phyloP scores from a whole-genome alignment of 441 rosid species.

The Syzygium malaccense region DNA sequence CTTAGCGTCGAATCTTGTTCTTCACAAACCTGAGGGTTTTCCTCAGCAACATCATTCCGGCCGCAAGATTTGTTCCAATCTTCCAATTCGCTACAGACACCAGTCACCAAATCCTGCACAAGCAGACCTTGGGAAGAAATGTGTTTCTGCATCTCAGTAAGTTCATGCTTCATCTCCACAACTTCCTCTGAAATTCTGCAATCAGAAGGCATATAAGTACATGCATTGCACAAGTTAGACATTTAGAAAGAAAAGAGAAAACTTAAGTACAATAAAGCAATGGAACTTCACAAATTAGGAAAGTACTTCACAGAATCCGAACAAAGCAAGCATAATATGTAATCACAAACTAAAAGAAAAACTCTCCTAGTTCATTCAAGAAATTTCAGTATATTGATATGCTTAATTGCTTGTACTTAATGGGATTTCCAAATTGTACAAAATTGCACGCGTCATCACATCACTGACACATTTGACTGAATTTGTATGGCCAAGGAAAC shows the following conservation, averaged over 20 bases:
- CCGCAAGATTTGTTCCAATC: slow-evolving; percentile 48
- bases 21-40: slow-evolving; percentile 24
- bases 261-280: not conserved
- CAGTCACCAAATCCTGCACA: slow-evolving; percentile 84
- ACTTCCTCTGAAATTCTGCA: slow-evolving; percentile 90
- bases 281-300: not conserved
- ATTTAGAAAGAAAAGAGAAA: not conserved
- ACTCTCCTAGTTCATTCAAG: not conserved
- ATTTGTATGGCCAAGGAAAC: not conserved
- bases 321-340: not conserved
- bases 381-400: not conserved
- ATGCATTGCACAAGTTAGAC: not conserved
- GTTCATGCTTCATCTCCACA: slow-evolving; percentile 85
- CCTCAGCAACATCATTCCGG: slow-evolving; percentile 22
- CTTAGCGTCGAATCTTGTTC: slow-evolving; percentile 18
- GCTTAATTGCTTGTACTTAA: not conserved
- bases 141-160: slow-evolving; percentile 73
- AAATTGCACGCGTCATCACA: not conserved
- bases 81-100: slow-evolving; percentile 65
- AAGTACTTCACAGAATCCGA: not conserved
- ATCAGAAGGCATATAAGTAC: not conserved
- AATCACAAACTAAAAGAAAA: not conserved
- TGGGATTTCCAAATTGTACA: not conserved
- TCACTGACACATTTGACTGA: not conserved
- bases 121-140: slow-evolving; percentile 80